Conservation (phyloP, 1,284 basidiomycete genomes). For the Microbotryomycetes sp. region DNA sequence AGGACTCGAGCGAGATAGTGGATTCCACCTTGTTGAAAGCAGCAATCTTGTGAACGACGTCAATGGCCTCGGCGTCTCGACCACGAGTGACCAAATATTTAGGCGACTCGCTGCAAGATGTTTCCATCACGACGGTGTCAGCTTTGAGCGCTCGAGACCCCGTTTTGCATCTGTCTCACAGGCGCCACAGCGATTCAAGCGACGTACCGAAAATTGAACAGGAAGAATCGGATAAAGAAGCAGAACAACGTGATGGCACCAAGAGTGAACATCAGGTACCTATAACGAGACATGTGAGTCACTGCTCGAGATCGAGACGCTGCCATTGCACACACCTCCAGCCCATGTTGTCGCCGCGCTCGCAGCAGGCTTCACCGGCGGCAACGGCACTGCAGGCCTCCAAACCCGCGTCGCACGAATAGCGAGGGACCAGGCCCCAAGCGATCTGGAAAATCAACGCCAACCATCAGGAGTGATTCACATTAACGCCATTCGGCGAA, state of each 20-base stretch:
- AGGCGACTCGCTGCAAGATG: slow-evolving; percentile 19
- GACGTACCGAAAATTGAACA: slow-evolving; percentile 53
- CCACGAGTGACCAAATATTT: slow-evolving; percentile 61
- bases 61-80: slow-evolving; percentile 62
- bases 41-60: slow-evolving; percentile 61
- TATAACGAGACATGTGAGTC: background rate
- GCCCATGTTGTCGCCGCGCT: slow-evolving; percentile 49
- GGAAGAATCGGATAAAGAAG: slow-evolving; percentile 61
- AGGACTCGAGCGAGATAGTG: background rate
- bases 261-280: slow-evolving; percentile 38
- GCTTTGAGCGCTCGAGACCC: background rate
- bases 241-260: slow-evolving; percentile 37
- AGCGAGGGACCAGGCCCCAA: slow-evolving; percentile 44
- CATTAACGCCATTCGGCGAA: slow-evolving; percentile 33
- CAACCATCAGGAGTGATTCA: slow-evolving; percentile 16
- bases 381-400: slow-evolving; percentile 33
- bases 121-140: too few species aligned
- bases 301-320: too few species aligned
- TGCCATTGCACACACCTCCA: slow-evolving; percentile 54
- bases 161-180: background rate
- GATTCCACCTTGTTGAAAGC: slow-evolving; percentile 55
- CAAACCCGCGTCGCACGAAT: slow-evolving; percentile 33
- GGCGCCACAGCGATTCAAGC: slow-evolving; percentile 64
- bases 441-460: slow-evolving; percentile 43
- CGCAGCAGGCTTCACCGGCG: slow-evolving; percentile 38